These are phyloP conservation scores for Penicillium polonicum DNA, from an alignment of 2,329 filamentous ascomycete species.

Conservation along the genomic window DNA sequence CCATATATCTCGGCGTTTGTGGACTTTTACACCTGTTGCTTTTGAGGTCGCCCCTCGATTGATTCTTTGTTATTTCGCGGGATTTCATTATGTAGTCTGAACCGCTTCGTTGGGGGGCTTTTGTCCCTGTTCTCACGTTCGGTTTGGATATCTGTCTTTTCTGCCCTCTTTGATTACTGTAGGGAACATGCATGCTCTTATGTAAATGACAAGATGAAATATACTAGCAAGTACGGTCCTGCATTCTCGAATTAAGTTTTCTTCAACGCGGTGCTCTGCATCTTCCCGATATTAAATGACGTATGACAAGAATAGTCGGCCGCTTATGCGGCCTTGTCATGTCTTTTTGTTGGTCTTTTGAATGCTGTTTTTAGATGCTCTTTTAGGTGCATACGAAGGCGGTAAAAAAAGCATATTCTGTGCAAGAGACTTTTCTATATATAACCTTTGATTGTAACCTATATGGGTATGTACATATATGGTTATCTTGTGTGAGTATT, in stretches of 20 bases:
- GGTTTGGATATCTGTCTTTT: background rate
- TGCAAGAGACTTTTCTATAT: too few species aligned
- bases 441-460: background rate
- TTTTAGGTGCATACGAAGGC: too few species aligned
- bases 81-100: background rate
- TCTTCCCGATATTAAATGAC: background rate
- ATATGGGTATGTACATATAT: background rate
- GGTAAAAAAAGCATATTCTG: too few species aligned
- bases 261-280: background rate
- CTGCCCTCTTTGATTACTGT: background rate
- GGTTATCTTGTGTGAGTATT: background rate
- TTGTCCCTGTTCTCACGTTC: background rate
- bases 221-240: constrained; percentile 2
- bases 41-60: background rate
- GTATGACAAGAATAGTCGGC: background rate
- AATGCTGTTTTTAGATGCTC: too few species aligned
- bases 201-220: constrained; percentile 15
- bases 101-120: background rate
- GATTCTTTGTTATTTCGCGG: background rate
- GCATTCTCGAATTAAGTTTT: background rate
- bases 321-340: too few species aligned
- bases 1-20: constrained; percentile 24
- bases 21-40: background rate
- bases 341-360: too few species aligned
- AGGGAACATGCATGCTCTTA: constrained; percentile 1